Percentiles rank a stretch among this genome's conserved stretches.
These are phyloP conservation scores for Delitschia confertaspora DNA, from an alignment of 495 filamentous ascomycete genomes.

Conservation along the genomic window DNA sequence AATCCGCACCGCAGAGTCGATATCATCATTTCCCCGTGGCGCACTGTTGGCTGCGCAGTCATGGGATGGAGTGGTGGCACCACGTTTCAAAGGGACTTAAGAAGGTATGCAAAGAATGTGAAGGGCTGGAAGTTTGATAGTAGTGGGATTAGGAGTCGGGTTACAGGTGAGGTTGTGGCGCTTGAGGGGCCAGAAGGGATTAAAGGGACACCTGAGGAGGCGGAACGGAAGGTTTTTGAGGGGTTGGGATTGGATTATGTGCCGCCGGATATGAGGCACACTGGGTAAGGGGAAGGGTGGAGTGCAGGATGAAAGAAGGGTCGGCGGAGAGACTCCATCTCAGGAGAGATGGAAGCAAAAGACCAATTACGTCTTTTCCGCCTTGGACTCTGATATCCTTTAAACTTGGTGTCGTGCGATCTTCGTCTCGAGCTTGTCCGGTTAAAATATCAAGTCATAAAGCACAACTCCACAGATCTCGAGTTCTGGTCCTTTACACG, in stretches of 20 bases:
- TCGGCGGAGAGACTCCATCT: no score
- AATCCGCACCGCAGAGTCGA: conserved; percentile 81
- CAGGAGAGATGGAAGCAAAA: no score
- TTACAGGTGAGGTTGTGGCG: conserved; percentile 58
- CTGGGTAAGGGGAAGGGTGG: no score
- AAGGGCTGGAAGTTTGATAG: conserved; percentile 80
- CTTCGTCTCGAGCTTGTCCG: no score
- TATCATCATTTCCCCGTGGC: conserved; percentile 87
- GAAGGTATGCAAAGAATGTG: conserved; percentile 66
- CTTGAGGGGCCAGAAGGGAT: conserved; percentile 42
- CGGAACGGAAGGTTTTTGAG: conserved; percentile 75
- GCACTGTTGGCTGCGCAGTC: conserved; percentile 77
- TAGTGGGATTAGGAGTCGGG: conserved; percentile 66
- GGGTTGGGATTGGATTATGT: conserved; percentile 66
- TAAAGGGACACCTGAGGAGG: conserved; percentile 48
- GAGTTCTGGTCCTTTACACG: no score
- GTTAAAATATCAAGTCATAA: no score
- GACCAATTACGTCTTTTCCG: no score
- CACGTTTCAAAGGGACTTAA: conserved; percentile 82
- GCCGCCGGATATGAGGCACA: conserved; percentile 61
- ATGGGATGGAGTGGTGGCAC: conserved; percentile 82
- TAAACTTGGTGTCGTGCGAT: no score
- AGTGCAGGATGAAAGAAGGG: no score
- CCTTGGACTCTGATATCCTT: no score
- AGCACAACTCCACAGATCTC: no score